Evolutionary conservation across 2,329 filamentous ascomycete species (phyloP).

Genomic region (Paracamarosporium sp.): DNA sequence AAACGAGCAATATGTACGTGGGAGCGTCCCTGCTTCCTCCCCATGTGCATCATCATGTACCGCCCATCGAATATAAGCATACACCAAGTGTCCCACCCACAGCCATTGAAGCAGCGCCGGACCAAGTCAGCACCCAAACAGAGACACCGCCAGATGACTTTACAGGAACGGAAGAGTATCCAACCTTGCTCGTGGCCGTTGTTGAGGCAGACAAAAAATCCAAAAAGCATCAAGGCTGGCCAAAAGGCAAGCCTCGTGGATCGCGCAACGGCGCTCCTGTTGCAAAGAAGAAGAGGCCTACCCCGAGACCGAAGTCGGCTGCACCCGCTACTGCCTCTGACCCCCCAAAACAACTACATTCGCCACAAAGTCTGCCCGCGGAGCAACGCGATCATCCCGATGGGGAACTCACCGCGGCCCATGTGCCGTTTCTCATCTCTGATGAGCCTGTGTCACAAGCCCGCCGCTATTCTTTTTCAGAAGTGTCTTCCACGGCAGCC

Average conservation of each 20-base stretch:
- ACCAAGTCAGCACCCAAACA: conserved; percentile 39
- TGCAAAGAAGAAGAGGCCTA: conserved; percentile 50
- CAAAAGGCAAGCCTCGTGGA: conserved; percentile 55
- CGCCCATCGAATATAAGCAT: conserved; percentile 23
- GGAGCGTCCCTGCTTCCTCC: conserved; percentile 11
- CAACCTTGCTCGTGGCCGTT: conserved; percentile 17
- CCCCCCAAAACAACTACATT: conserved; percentile 38
- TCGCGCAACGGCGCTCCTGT: conserved; percentile 42
- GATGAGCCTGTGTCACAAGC: conserved; percentile 18
- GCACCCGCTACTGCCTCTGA: conserved; percentile 21
- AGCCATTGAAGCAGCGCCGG: conserved; percentile 14
- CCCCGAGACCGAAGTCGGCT: conserved; percentile 40
- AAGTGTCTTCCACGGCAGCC: conserved; percentile 10
- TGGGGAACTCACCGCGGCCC: conserved; percentile 11
- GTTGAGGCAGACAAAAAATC: conserved; percentile 36
- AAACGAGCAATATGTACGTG: conserved; percentile 18
- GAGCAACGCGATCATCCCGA: conserved; percentile 21
- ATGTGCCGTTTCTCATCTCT: conserved; percentile 11
- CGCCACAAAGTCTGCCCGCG: conserved; percentile 41
- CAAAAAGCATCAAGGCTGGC: conserved; percentile 50
- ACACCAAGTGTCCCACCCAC: conserved; percentile 17
- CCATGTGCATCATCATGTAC: conserved; percentile 11
- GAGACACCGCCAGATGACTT: conserved; percentile 50
- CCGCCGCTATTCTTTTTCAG: conserved; percentile 42
- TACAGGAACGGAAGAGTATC: conserved; percentile 15